Percentiles rank a stretch among this genome's conserved stretches.
These are phyloP conservation scores for Nitzschia sp. DNA, from an alignment of 108 stramenopile genomes.

Conservation along the genomic window DNA sequence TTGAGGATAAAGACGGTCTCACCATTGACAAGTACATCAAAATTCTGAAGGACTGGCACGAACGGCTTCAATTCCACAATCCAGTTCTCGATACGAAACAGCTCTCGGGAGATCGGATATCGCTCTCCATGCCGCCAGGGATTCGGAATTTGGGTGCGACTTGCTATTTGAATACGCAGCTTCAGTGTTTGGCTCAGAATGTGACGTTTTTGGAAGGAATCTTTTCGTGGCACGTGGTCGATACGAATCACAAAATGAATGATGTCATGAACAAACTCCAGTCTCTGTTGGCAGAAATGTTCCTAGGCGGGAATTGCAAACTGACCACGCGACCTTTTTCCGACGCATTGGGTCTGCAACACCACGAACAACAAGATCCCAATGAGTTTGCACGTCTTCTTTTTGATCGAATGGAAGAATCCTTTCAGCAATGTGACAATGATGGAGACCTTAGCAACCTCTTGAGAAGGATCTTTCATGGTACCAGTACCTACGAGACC, in stretches of 20 bases:
- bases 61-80: constrained; percentile 19
- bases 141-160: constrained; percentile 87
- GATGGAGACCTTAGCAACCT: constrained; percentile 40
- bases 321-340: constrained; percentile 72
- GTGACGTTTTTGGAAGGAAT: constrained; percentile 71
- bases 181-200: constrained; percentile 87
- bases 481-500: constrained; percentile 61
- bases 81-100: not conserved
- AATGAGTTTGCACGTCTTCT: constrained; percentile 88
- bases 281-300: constrained; percentile 61
- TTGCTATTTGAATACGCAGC: constrained; percentile 87
- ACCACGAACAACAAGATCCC: constrained; percentile 88
- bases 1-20: not conserved
- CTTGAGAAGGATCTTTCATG: constrained; percentile 67
- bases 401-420: constrained; percentile 80
- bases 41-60: constrained; percentile 25
- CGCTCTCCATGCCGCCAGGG: constrained; percentile 59
- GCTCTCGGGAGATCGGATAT: not conserved
- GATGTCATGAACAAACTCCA: constrained; percentile 65
- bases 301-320: constrained; percentile 51
- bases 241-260: constrained; percentile 47
- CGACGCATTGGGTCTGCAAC: constrained; percentile 63
- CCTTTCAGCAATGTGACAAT: constrained; percentile 58
- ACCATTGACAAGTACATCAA: constrained; percentile 23
- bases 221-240: constrained; percentile 60